These are phyloP conservation scores for Thalassiosira delicatula DNA, from an alignment of 352 stramenopile species.

Conservation along the genomic window DNA sequence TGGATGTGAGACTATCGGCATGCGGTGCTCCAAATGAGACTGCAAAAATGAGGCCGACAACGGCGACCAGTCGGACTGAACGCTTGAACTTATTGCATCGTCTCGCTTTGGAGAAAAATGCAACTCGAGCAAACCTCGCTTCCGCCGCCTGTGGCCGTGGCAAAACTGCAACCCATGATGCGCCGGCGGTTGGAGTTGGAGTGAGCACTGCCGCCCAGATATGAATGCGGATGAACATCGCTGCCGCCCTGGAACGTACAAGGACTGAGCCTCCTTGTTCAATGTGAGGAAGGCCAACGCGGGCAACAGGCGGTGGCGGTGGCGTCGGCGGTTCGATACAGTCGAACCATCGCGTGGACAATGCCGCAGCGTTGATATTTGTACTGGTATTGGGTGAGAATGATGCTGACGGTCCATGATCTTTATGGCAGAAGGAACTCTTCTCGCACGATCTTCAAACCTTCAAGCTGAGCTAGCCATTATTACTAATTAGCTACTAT, in stretches of 20 bases:
- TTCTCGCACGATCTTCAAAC: too few species aligned
- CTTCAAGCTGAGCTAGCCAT: too few species aligned
- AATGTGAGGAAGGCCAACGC: conserved; percentile 33
- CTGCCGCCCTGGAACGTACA: conserved; percentile 29
- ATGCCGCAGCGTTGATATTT: too few species aligned
- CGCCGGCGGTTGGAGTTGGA: too few species aligned
- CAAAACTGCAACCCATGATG: not conserved
- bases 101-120: conserved; percentile 22
- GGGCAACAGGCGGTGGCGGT: conserved; percentile 26
- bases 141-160: conserved; percentile 17
- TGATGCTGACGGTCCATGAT: too few species aligned
- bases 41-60: too few species aligned
- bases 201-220: too few species aligned
- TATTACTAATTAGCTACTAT: too few species aligned
- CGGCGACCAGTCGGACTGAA: not conserved
- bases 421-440: too few species aligned
- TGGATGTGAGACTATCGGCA: conserved; percentile 7
- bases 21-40: not conserved
- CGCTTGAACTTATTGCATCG: not conserved
- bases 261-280: conserved; percentile 16
- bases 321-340: too few species aligned
- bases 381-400: too few species aligned
- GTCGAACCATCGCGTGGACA: too few species aligned
- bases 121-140: conserved; percentile 14
- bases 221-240: conserved; percentile 12